Evolutionary conservation across 2,329 filamentous ascomycete genomes (phyloP).

Genomic region (Venturia effusa): DNA sequence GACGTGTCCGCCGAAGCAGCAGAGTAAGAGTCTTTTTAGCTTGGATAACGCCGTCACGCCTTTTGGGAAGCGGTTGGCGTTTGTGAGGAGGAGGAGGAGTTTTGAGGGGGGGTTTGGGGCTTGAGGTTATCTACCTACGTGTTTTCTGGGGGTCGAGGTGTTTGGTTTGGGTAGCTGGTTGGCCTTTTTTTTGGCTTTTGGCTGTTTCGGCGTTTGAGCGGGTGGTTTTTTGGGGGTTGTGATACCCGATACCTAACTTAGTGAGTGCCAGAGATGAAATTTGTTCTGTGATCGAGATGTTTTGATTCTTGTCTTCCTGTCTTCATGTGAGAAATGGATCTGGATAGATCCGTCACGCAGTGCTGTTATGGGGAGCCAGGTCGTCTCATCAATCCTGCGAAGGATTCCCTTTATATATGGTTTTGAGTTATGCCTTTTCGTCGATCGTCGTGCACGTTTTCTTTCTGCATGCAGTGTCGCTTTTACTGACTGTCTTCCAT

Average conservation of each 20-base stretch:
- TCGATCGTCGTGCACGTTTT: not conserved
- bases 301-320: not conserved
- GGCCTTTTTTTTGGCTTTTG: not conserved
- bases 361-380: too few relatives aligned
- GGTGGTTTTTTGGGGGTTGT: not conserved
- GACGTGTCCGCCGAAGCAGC: slow-evolving; percentile 44
- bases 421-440: not conserved
- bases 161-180: not conserved
- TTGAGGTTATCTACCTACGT: not conserved
- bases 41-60: slow-evolving; percentile 10
- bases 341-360: too few relatives aligned
- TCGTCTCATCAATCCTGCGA: too few relatives aligned
- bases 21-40: slow-evolving; percentile 12
- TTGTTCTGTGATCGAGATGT: not conserved
- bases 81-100: slow-evolving; percentile 14
- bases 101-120: not conserved
- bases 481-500: too few relatives aligned
- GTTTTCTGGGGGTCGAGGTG: not conserved
- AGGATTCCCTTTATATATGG: too few relatives aligned
- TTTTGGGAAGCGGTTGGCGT: slow-evolving; percentile 19
- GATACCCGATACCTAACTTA: not conserved
- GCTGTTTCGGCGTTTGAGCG: not conserved
- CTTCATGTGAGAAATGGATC: too few relatives aligned
- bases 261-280: not conserved
- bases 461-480: too few relatives aligned